Evolutionary conservation across 139 green algal species (phyloP).

Genomic region (Asterochloris sp.): DNA sequence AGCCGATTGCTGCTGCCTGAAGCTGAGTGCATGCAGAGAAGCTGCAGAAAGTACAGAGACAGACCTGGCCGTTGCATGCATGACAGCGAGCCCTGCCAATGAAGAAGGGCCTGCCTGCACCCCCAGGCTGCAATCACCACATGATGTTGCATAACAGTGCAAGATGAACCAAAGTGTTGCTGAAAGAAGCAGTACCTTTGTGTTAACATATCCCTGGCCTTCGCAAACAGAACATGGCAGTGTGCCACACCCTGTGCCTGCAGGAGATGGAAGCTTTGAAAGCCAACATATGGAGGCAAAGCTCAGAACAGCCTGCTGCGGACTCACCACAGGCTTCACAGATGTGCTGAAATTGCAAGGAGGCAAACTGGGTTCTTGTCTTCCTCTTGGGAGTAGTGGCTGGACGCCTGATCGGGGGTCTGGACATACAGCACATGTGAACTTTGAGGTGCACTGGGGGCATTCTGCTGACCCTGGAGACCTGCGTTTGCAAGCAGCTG

Average conservation of each 20-base stretch:
- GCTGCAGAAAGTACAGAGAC: neutral
- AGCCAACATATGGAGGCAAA: neutral
- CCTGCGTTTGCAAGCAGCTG: too few species aligned
- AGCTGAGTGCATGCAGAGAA: too few species aligned
- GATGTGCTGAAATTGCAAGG: neutral
- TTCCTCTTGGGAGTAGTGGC: neutral
- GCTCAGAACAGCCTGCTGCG: neutral
- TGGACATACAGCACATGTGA: too few species aligned
- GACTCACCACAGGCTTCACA: neutral
- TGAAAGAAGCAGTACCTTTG: neutral
- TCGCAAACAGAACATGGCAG: neutral
- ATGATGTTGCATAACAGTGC: neutral
- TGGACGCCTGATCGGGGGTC: too few species aligned
- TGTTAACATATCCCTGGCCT: neutral
- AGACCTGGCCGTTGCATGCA: slow-evolving; percentile 20
- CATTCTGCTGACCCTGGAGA: too few species aligned
- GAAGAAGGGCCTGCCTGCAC: slow-evolving; percentile 22
- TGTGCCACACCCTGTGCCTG: neutral
- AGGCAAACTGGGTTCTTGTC: neutral
- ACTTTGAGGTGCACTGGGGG: too few species aligned
- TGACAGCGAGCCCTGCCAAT: slow-evolving; percentile 21
- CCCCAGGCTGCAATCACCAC: slow-evolving; percentile 18
- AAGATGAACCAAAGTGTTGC: neutral
- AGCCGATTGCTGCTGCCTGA: neutral
- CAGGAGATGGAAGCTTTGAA: neutral